These are phyloP conservation scores for Escallonia rubra DNA, from an alignment of 129 eudicot genomes.

Conservation along the genomic window DNA sequence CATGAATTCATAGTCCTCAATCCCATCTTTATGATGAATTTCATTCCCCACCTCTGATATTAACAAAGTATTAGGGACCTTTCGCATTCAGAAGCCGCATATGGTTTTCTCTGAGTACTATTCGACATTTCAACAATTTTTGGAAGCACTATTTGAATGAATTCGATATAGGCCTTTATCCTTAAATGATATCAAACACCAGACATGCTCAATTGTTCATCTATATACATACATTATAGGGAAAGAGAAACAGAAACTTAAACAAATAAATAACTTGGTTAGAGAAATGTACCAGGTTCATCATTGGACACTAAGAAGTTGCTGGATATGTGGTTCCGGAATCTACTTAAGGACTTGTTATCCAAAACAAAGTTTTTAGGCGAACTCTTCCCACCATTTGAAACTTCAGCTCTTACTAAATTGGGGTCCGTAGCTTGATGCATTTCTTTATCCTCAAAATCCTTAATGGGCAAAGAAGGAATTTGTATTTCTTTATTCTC, in stretches of 20 bases:
- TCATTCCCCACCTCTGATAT: constrained; percentile 25
- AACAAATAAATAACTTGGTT: not conserved
- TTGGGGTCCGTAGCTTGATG: constrained; percentile 1
- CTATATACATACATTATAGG: no score
- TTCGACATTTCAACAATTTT: no score
- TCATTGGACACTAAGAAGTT: not conserved
- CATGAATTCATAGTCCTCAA: constrained; percentile 22
- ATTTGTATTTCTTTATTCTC: not conserved
- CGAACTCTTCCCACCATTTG: constrained; percentile 7
- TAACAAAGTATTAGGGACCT: no score
- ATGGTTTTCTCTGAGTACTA: no score
- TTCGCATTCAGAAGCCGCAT: no score
- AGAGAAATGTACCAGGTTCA: constrained; percentile 26
- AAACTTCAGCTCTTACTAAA: constrained; percentile 1
- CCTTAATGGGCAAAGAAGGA: not conserved
- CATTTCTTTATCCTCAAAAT: constrained; percentile 6
- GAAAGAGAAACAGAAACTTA: no score
- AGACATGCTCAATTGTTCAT: no score
- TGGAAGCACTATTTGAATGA: no score
- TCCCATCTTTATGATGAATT: constrained; percentile 16
- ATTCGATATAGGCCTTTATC: no score
- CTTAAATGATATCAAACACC: no score
- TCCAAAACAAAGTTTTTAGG: constrained; percentile 1
- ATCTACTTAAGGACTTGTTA: not conserved
- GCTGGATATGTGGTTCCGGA: not conserved